Evolutionary conservation across 352 stramenopile species (phyloP), one percentile per base, ranked within the genome.

Genomic region (Globisporangium recalcitrans): DNA sequence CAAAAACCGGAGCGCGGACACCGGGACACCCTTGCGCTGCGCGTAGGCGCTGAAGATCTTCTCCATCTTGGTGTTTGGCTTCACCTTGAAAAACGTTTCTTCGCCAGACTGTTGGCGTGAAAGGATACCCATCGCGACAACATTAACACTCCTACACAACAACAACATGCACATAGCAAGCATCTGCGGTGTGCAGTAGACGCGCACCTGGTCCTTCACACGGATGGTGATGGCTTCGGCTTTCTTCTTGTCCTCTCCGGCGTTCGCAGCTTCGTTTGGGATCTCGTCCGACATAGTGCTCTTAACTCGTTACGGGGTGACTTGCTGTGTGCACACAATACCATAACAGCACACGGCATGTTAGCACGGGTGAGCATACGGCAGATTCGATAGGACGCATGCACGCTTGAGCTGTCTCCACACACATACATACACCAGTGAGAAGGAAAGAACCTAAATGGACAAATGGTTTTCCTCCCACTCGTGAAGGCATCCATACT

Each of bases 31-130:
- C 77, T 98, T 98, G 59, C 96, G 88, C 67, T 95, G 77, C 11
- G 97, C 96, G 69, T 98, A 99, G 4, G 96, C 96, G 58, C 89
- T 90, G 73, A 99, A 98, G 52, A 99, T 97, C 73, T 99, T 99
- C 59, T 93, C 83, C 97, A 99, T 99, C 82, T 98, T 98, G 40
- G 97, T 99, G 57, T 95, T 97, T 60, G 92, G 97, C 78, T 99
- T 99, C 49, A 99, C 97, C 82, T 99, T 99, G 80, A 99, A 99
- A 72, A 98, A 98, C 5, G 95, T 99, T 77, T 99, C 96, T 63
- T 97, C 90, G 40, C 90, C 91, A 19, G 85, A 95, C 31, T 34
- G 8, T 34, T 34, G 31, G 9, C n/a, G n/a, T n/a, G n/a, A n/a
- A 34, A 2, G 11, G 31, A 34, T 9, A 34, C 31, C 9, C 31